phyloP scores from a whole-genome alignment of 768 basidiomycete genomes.

The Trametes gibbosa region DNA sequence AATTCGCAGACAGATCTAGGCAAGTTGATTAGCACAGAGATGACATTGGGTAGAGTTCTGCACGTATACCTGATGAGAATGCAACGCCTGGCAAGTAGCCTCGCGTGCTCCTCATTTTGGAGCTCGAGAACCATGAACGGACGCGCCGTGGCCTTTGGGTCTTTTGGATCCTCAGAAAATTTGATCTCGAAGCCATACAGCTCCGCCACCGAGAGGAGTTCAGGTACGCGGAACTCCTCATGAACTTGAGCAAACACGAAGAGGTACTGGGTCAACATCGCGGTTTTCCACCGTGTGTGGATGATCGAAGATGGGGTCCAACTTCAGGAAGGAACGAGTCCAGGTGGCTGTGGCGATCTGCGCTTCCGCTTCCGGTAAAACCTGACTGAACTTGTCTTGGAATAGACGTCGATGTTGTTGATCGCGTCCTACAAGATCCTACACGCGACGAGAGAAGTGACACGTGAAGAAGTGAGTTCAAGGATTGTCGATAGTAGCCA shows the following conservation, averaged over 20 bases:
- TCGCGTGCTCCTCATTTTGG: conserved; percentile 69
- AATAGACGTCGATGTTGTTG: background rate
- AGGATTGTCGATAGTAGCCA: too few relatives aligned
- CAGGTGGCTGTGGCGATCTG: background rate
- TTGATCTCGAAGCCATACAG: conserved; percentile 62
- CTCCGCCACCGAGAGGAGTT: conserved; percentile 74
- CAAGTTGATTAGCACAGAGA: background rate
- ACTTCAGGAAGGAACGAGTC: background rate
- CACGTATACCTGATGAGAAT: conserved; percentile 76
- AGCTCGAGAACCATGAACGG: conserved; percentile 78
- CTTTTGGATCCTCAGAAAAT: conserved; percentile 44
- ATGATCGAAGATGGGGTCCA: background rate
- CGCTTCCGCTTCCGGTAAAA: background rate
- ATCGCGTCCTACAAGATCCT: background rate
- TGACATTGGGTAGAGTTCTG: conserved; percentile 23
- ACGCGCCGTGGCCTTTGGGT: conserved; percentile 46
- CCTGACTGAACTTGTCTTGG: background rate
- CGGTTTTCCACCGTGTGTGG: background rate
- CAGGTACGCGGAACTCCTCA: conserved; percentile 80
- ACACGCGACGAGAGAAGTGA: background rate
- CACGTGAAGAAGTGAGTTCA: background rate
- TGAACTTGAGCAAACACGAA: conserved; percentile 82
- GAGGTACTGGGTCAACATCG: conserved; percentile 40
- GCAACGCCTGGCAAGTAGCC: conserved; percentile 70
- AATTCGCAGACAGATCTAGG: conserved; percentile 74